Percentiles rank a stretch among this genome's conserved stretches.
phyloP scores from a whole-genome alignment of 371 early-diverging fungal genomes.

The Paraphysoderma sedebokerense region DNA sequence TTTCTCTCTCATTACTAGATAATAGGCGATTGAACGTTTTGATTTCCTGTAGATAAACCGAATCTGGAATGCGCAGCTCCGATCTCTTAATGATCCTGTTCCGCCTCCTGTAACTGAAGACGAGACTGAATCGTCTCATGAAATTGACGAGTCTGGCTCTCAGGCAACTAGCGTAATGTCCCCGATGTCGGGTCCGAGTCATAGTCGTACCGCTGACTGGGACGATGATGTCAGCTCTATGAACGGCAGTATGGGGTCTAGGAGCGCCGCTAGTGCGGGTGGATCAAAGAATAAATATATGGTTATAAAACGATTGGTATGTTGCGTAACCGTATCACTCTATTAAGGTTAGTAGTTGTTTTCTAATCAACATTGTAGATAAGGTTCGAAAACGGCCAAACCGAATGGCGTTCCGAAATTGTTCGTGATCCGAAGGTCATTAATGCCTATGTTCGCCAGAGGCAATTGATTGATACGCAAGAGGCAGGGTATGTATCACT shows the following conservation, averaged over 20 bases:
- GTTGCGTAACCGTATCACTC: conserved; percentile 12
- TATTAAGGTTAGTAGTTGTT: conserved; percentile 1
- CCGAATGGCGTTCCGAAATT: conserved; percentile 55
- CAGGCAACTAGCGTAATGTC: too few relatives aligned
- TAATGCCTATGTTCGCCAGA: conserved; percentile 69
- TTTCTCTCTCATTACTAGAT: neutral
- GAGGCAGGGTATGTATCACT: conserved; percentile 25
- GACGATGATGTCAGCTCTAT: conserved; percentile 20
- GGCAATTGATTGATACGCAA: conserved; percentile 16
- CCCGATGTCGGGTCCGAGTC: too few relatives aligned
- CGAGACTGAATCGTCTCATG: too few relatives aligned
- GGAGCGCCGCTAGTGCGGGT: conserved; percentile 31
- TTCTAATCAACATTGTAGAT: too few relatives aligned
- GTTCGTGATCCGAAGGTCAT: conserved; percentile 69
- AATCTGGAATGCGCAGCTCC: conserved; percentile 85
- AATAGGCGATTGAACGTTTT: neutral
- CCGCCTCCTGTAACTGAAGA: too few relatives aligned
- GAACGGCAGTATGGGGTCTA: conserved; percentile 28
- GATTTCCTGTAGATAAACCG: conserved; percentile 50
- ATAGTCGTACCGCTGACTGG: conserved; percentile 12
- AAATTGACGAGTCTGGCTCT: too few relatives aligned
- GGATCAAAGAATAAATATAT: conserved; percentile 3
- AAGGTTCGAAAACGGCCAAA: conserved; percentile 45
- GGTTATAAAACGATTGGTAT: neutral
- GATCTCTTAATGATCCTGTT: conserved; percentile 34